These are phyloP conservation scores for Paramecium octaurelia DNA, from an alignment of 73 alveolate species.

Conservation along the genomic window DNA sequence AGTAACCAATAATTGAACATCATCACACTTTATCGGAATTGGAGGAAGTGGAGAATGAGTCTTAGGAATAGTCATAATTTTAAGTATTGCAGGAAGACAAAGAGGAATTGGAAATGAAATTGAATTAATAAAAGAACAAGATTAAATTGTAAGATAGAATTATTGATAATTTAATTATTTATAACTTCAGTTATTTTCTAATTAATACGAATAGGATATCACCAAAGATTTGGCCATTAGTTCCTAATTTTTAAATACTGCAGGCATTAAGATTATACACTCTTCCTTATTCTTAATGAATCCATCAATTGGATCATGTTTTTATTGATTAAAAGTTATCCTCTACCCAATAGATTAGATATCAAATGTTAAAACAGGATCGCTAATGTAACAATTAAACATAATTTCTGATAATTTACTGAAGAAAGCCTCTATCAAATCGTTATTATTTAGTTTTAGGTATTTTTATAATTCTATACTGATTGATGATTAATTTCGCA, in stretches of 20 bases:
- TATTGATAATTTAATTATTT: not conserved
- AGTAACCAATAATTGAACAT: not conserved
- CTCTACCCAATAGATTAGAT: conserved; percentile 84
- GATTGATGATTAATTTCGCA: conserved; percentile 64
- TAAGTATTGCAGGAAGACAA: not conserved
- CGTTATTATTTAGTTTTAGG: conserved; percentile 61
- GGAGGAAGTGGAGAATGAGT: not conserved
- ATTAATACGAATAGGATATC: conserved; percentile 31
- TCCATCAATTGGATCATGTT: conserved; percentile 96
- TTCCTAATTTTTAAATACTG: conserved; percentile 83
- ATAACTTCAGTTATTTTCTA: not conserved
- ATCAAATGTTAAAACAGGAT: conserved; percentile 89
- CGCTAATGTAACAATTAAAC: conserved; percentile 73
- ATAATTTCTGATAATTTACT: conserved; percentile 73
- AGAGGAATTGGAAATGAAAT: not conserved
- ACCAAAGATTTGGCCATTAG: conserved; percentile 71
- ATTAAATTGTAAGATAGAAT: not conserved
- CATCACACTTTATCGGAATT: conserved; percentile 1
- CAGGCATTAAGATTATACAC: conserved; percentile 87
- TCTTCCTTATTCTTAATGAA: conserved; percentile 89
- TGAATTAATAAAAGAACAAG: not conserved
- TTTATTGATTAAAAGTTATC: conserved; percentile 81
- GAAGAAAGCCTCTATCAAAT: conserved; percentile 66
- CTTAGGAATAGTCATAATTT: not conserved
- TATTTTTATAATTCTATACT: conserved; percentile 72